Evolutionary conservation across 352 stramenopile genomes (phyloP).

Genomic region (Globisporangium barbulae): DNA sequence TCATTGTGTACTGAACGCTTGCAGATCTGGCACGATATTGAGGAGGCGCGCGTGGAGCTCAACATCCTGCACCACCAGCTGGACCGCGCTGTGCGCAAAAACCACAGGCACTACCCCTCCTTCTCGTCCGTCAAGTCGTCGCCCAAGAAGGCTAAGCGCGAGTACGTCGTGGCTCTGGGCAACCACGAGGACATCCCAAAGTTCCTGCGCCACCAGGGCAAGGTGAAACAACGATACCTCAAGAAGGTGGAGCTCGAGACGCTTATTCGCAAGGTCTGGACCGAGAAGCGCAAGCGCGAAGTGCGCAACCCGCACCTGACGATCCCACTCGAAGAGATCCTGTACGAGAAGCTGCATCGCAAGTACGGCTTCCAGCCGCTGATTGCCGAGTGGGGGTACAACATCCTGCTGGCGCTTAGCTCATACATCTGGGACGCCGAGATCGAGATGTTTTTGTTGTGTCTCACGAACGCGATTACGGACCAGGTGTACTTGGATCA

Average conservation of each 20-base stretch:
- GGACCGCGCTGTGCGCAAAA: constrained; percentile 37
- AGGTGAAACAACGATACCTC: constrained; percentile 51
- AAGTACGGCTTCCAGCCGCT: constrained; percentile 81
- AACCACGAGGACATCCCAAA: constrained; percentile 53
- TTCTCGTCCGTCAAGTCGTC: constrained; percentile 10
- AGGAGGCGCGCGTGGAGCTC: constrained; percentile 73
- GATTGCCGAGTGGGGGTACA: constrained; percentile 86
- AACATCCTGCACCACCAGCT: constrained; percentile 73
- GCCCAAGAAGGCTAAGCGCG: constrained; percentile 40
- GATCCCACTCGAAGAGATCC: constrained; percentile 53
- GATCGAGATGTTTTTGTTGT: constrained; percentile 76
- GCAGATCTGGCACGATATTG: constrained; percentile 76
- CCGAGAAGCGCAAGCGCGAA: constrained; percentile 70
- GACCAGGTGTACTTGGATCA: constrained; percentile 73
- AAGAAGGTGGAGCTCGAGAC: constrained; percentile 72
- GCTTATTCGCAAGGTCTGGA: constrained; percentile 68
- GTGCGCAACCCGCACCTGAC: constrained; percentile 41
- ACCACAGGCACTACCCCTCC: constrained; percentile 11
- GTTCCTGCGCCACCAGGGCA: constrained; percentile 76
- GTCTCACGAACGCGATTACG: constrained; percentile 60
- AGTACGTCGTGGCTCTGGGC: constrained; percentile 60
- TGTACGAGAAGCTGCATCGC: constrained; percentile 76
- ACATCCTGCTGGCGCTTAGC: constrained; percentile 68
- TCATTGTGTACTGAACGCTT: not conserved
- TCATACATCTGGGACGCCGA: constrained; percentile 72